Conservation (phyloP, 1,139 yeast species). For the Arxiozyma telluris region DNA sequence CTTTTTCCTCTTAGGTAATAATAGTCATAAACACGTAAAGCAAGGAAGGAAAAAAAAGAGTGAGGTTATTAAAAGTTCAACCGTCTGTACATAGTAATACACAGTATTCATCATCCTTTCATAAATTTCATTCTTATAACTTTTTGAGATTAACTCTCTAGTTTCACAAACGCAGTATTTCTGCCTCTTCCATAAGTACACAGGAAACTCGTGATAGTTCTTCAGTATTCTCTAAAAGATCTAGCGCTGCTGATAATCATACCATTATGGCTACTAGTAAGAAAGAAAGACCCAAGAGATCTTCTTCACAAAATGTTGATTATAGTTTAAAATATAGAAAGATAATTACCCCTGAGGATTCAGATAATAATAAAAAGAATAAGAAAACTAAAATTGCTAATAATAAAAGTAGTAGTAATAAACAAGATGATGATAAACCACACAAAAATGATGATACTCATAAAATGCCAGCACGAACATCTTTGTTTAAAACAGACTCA, state of each 20-base stretch:
- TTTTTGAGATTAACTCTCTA: neutral
- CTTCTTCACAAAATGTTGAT: constrained; percentile 26
- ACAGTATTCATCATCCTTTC: neutral
- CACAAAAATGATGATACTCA: neutral
- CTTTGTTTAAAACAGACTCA: constrained; percentile 1
- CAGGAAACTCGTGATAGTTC: neutral
- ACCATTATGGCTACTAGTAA: neutral
- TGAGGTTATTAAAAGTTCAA: no score
- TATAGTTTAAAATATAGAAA: constrained; percentile 27
- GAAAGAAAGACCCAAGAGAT: constrained; percentile 22
- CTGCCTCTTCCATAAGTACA: neutral
- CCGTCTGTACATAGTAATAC: neutral
- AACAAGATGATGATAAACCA: neutral
- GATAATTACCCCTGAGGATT: constrained; percentile 23
- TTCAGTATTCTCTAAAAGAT: neutral
- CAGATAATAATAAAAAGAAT: constrained; percentile 3
- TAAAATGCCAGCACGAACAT: neutral
- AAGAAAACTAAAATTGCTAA: neutral
- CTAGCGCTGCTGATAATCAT: neutral
- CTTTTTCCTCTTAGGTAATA: neutral
- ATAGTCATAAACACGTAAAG: neutral
- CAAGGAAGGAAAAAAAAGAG: neutral
- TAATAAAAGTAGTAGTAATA: neutral
- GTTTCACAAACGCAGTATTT: neutral
- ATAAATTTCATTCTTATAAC: neutral